Conservation (phyloP, 2,329 filamentous ascomycete species). For the Scedosporium boydii region DNA sequence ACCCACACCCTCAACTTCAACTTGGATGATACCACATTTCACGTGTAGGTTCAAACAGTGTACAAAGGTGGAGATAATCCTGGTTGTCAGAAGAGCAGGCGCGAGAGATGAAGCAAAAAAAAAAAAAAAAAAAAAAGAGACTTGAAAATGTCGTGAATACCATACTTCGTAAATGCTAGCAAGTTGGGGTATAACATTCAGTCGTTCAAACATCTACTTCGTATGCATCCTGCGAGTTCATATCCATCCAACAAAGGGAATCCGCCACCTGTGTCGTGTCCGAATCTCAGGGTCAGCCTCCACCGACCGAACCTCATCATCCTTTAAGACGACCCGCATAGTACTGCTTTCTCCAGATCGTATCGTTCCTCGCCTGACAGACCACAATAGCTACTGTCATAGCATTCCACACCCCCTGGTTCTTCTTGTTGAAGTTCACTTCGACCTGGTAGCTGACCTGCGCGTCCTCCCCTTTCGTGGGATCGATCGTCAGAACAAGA, state of each 20-base stretch:
- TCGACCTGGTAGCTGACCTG: constrained; percentile 34
- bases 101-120: too few species aligned
- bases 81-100: too few species aligned
- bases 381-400: constrained; percentile 29
- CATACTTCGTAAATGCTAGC: background rate
- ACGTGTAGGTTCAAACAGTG: too few species aligned
- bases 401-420: constrained; percentile 35
- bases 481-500: constrained; percentile 29
- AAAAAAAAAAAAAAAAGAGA: background rate
- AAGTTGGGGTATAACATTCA: background rate
- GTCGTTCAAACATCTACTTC: background rate
- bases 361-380: constrained; percentile 30
- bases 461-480: constrained; percentile 23
- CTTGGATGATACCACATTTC: too few species aligned
- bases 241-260: background rate
- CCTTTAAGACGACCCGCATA: constrained; percentile 15
- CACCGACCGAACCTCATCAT: background rate
- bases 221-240: background rate
- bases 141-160: background rate
- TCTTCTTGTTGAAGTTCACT: constrained; percentile 25
- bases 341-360: constrained; percentile 22
- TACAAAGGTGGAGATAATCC: too few species aligned
- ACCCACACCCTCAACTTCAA: too few species aligned
- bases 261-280: background rate
- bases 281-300: too few species aligned